Percentiles rank a stretch among this genome's conserved stretches.
Conservation (phyloP, 2,329 filamentous ascomycete species). For the Hypoxylon sp. region DNA sequence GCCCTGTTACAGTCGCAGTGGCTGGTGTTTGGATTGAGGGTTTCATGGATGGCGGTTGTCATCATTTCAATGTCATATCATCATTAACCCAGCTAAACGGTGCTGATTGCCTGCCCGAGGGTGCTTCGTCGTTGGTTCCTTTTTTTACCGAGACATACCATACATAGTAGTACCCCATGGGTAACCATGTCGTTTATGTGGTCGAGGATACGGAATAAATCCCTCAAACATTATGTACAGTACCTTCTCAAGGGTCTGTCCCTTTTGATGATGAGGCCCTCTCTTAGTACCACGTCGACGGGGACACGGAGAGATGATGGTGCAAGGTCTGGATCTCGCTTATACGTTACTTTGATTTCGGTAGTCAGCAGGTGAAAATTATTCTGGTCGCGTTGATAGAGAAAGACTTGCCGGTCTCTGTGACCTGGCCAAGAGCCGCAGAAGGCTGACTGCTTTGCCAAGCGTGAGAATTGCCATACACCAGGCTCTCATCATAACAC, state of each 20-base stretch:
- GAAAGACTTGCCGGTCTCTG: slow-evolving; percentile 45
- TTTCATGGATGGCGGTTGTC: slow-evolving; percentile 34
- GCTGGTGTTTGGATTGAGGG: slow-evolving; percentile 21
- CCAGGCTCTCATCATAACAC: slow-evolving; percentile 29
- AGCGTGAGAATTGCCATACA: slow-evolving; percentile 41
- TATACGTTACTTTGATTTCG: slow-evolving; percentile 24
- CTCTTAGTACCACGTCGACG: slow-evolving; percentile 6
- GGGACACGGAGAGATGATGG: slow-evolving; percentile 26
- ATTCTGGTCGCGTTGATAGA: slow-evolving; percentile 24
- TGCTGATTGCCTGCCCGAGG: slow-evolving; percentile 33
- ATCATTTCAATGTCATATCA: slow-evolving; percentile 40
- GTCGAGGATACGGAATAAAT: slow-evolving; percentile 38
- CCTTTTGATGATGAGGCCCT: slow-evolving; percentile 28
- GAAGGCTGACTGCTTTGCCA: slow-evolving; percentile 48
- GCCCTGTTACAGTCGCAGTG: slow-evolving; percentile 25
- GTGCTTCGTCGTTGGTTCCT: slow-evolving; percentile 31
- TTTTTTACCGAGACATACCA: slow-evolving; percentile 38
- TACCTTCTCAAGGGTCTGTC: slow-evolving; percentile 8
- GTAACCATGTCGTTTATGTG: slow-evolving; percentile 41
- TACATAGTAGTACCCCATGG: slow-evolving; percentile 24
- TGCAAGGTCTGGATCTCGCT: slow-evolving; percentile 37
- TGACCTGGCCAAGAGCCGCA: slow-evolving; percentile 48
- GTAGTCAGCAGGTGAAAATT: slow-evolving; percentile 32
- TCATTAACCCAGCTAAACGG: slow-evolving; percentile 25
- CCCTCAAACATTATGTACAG: slow-evolving; percentile 30